These are phyloP conservation scores for Colletotrichum chrysophilum DNA, from an alignment of 2,329 filamentous ascomycete species.

Conservation along the genomic window DNA sequence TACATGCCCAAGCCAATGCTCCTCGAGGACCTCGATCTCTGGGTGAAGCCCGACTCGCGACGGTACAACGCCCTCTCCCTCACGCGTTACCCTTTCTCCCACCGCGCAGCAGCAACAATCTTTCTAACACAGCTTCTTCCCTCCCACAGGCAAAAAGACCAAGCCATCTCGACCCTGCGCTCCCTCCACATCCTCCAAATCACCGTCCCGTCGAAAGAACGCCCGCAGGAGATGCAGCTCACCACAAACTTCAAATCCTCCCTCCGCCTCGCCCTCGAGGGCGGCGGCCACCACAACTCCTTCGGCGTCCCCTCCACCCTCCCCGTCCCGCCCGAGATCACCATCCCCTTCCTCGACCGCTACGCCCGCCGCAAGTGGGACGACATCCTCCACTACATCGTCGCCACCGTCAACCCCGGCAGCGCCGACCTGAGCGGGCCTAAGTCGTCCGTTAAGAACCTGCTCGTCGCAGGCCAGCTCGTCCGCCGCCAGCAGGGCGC, in stretches of 20 bases:
- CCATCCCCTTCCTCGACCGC: slow-evolving; percentile 77
- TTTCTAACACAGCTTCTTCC: slow-evolving; percentile 6
- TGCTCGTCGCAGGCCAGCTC: slow-evolving; percentile 81
- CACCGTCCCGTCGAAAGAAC: slow-evolving; percentile 63
- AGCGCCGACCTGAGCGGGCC: slow-evolving; percentile 52
- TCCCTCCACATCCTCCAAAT: slow-evolving; percentile 86
- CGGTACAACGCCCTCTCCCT: slow-evolving; percentile 28
- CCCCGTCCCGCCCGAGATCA: slow-evolving; percentile 66
- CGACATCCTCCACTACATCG: slow-evolving; percentile 93
- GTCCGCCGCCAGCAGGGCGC: slow-evolving; percentile 63
- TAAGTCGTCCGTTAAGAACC: slow-evolving; percentile 81
- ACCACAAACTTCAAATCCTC: slow-evolving; percentile 84
- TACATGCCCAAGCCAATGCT: slow-evolving; percentile 85
- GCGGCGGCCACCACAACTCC: slow-evolving; percentile 82
- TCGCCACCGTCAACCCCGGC: slow-evolving; percentile 69
- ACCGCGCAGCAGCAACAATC: background rate
- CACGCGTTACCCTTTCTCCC: background rate
- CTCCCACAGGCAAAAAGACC: slow-evolving; percentile 73
- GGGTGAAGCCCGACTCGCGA: slow-evolving; percentile 74
- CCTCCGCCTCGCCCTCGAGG: slow-evolving; percentile 84
- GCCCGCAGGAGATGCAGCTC: slow-evolving; percentile 75
- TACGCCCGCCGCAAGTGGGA: slow-evolving; percentile 94
- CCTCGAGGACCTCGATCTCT: slow-evolving; percentile 81
- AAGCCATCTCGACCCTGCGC: slow-evolving; percentile 80
- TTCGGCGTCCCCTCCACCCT: slow-evolving; percentile 86